Evolutionary conservation across 2,329 filamentous ascomycete species (phyloP), one percentile per base, ranked within the genome.

Genomic region (Claviceps arundinis): DNA sequence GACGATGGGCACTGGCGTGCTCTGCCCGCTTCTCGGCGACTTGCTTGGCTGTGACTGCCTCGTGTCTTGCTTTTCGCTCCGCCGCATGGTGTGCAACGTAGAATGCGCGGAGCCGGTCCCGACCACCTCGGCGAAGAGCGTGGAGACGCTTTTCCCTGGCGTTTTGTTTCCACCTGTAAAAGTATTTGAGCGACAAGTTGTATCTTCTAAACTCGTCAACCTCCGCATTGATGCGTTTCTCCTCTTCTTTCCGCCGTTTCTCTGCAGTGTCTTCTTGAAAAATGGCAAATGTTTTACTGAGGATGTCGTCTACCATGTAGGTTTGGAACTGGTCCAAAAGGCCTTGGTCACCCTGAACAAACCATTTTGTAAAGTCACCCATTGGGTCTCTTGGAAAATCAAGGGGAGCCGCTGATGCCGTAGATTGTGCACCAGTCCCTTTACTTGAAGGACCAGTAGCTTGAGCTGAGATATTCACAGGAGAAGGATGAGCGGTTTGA

Each of bases 111-210:
- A 75, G 69, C 55, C 75, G 71, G 42, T 78, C 75, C 49, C 75
- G 72, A 19, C 74, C 76, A 42, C 72, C 69, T 37, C 69, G 70
- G 7, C 78, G 74, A 22, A 79, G 70, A n/a, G 69, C 68, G 52
- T 72, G 70, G 16, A 76, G 68, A 3, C 73, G 70, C 17, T 69
- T 70, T 46, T 72, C 68, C 13, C 76, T 70, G 8, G 73, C 75
- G 41, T 65, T 70, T 14, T 73, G 62, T 48, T 71, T 74, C 78
- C 78, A 82, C 17, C 68, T 68, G 57, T 80, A 80, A 54, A 81
- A 80, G 61, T 70, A 81, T 47, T 73, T 78, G 54, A 80, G 65
- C 13, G 68, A 65, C 34, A 81, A 65, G 51, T 69, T 78, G 59
- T 76, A 73, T 3, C 57, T 59, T 40, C 74, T 70, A 56, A 75